phyloP scores from a whole-genome alignment of 345 rosid species.

The Sonneratia alba region DNA sequence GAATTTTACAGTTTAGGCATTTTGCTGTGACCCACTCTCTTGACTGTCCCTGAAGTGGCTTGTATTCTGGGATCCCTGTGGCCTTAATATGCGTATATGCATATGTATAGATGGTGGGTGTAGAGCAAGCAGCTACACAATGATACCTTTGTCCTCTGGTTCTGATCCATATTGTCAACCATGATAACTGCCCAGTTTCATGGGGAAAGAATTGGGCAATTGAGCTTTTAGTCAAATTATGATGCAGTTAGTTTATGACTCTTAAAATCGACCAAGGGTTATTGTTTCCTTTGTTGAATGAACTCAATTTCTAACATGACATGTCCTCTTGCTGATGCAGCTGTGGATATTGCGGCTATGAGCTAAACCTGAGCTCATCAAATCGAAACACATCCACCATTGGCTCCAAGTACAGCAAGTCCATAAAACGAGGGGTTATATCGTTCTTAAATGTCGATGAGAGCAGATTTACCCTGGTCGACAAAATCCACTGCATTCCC shows the following conservation, averaged over 20 bases:
- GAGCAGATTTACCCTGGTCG: constrained; percentile 74
- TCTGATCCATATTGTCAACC: background rate
- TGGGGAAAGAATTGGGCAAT: background rate
- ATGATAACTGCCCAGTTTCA: background rate
- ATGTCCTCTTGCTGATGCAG: constrained; percentile 35
- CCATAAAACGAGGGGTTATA: constrained; percentile 82
- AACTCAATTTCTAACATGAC: background rate
- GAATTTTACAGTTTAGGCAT: background rate
- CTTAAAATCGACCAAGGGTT: background rate
- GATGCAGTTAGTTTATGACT: background rate
- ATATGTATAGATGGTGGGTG: background rate
- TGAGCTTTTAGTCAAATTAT: background rate
- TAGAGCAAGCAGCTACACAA: background rate
- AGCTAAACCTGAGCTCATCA: constrained; percentile 75
- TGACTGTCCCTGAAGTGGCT: background rate
- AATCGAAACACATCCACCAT: constrained; percentile 74
- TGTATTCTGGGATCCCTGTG: background rate
- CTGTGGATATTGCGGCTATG: constrained; percentile 91
- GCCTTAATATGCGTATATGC: background rate
- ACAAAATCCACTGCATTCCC: constrained; percentile 81
- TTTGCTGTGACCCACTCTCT: background rate
- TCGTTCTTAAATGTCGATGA: constrained; percentile 74
- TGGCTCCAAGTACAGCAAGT: constrained; percentile 85
- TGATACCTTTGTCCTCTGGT: background rate
- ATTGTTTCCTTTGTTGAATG: background rate